Conservation (phyloP, 495 filamentous ascomycete genomes). For the Daldinia caldariorum region DNA sequence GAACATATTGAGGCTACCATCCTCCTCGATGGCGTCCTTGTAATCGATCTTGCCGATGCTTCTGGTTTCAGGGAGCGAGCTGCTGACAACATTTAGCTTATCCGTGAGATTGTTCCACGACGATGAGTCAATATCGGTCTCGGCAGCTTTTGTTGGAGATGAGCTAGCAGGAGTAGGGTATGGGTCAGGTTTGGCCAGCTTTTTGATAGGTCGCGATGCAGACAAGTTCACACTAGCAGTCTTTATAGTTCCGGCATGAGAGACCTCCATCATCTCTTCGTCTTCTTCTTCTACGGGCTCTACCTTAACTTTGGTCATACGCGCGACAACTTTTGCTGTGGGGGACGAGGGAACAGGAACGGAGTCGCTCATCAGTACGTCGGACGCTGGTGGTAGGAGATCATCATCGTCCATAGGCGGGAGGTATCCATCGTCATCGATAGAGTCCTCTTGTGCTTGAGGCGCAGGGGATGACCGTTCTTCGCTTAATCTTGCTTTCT, state of each 20-base stretch:
- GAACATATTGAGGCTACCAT: slow-evolving; percentile 92
- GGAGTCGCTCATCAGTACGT: slow-evolving; percentile 79
- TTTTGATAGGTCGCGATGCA: slow-evolving; percentile 81
- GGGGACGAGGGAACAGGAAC: slow-evolving; percentile 82
- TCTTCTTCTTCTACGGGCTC: slow-evolving; percentile 76
- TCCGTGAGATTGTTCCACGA: slow-evolving; percentile 87
- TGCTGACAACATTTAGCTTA: slow-evolving; percentile 84
- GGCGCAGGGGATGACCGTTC: slow-evolving; percentile 58
- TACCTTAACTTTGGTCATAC: slow-evolving; percentile 73
- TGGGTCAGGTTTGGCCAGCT: slow-evolving; percentile 70
- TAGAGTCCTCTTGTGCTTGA: slow-evolving; percentile 52
- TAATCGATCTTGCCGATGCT: slow-evolving; percentile 81
- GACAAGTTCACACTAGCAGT: slow-evolving; percentile 83
- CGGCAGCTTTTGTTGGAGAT: slow-evolving; percentile 71
- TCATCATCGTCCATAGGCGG: slow-evolving; percentile 67
- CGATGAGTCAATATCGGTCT: slow-evolving; percentile 75
- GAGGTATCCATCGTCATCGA: slow-evolving; percentile 65
- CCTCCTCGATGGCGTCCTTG: slow-evolving; percentile 84
- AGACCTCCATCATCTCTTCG: slow-evolving; percentile 85
- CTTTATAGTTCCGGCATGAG: slow-evolving; percentile 74
- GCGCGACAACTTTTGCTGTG: slow-evolving; percentile 77
- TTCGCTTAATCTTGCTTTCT: slow-evolving; percentile 62
- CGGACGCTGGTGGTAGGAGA: slow-evolving; percentile 35
- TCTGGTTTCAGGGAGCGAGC: slow-evolving; percentile 65
- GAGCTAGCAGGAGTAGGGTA: slow-evolving; percentile 77